Percentiles rank a stretch among this genome's conserved stretches.
Conservation (phyloP, 1,139 yeast genomes). For the Blastobotrys arbuscula region DNA sequence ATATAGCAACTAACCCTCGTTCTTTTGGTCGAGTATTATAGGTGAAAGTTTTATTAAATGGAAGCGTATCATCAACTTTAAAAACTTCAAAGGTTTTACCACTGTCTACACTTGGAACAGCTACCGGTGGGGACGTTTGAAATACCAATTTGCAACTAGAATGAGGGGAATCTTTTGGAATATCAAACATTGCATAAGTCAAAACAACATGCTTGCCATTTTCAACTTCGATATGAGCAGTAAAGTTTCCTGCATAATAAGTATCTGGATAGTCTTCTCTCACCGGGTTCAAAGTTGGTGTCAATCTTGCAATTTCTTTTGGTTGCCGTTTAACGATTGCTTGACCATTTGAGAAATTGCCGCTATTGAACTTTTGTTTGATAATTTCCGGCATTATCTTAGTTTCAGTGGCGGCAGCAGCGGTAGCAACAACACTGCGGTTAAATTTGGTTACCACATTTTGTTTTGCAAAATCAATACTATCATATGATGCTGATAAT, state of each 20-base stretch:
- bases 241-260: no score
- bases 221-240: conserved; percentile 1
- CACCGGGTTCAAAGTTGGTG: not conserved
- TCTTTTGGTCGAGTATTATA: not conserved
- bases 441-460: no score
- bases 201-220: not conserved
- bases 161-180: conserved; percentile 1
- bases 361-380: no score
- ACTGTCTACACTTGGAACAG: not conserved
- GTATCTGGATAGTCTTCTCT: not conserved
- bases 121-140: not conserved
- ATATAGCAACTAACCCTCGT: not conserved
- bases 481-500: not conserved
- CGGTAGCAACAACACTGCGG: no score
- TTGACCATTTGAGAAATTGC: no score
- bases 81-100: conserved; percentile 4
- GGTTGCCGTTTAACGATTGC: not conserved
- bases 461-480: not conserved
- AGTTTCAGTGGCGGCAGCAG: no score
- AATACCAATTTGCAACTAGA: not conserved
- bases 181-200: conserved; percentile 4
- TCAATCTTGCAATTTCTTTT: not conserved
- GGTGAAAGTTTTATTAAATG: not conserved
- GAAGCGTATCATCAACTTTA: not conserved
- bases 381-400: no score